Percentiles rank a stretch among this genome's conserved stretches.
Conservation (phyloP, 768 basidiomycete genomes). For the Suillus hirtellus region DNA sequence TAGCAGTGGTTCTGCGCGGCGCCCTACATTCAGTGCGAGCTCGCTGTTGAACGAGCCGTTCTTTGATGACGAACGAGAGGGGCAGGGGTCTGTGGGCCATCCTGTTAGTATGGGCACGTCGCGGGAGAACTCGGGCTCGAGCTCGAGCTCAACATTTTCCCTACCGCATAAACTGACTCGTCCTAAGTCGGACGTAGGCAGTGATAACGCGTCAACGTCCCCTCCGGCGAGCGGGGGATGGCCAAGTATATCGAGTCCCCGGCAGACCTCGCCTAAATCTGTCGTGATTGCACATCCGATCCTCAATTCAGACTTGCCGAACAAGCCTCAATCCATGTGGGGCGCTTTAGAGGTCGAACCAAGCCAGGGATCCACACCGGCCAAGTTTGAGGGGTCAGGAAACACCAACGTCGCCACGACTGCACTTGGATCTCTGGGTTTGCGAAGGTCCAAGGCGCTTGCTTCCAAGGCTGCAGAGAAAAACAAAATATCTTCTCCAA, state of each 20-base stretch:
- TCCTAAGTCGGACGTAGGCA: neutral
- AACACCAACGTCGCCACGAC: slow-evolving; percentile 19
- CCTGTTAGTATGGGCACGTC: slow-evolving; percentile 9
- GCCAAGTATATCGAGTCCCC: slow-evolving; percentile 8
- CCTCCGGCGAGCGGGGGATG: slow-evolving; percentile 10
- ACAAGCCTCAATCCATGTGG: slow-evolving; percentile 18
- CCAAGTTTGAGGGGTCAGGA: slow-evolving; percentile 20
- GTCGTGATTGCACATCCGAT: slow-evolving; percentile 20
- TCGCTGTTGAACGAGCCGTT: slow-evolving; percentile 11
- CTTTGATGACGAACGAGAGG: slow-evolving; percentile 21
- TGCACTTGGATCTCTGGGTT: slow-evolving; percentile 29
- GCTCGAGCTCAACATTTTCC: slow-evolving; percentile 14
- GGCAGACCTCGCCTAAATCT: slow-evolving; percentile 10
- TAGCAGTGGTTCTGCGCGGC: slow-evolving; percentile 1
- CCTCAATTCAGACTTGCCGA: slow-evolving; percentile 13
- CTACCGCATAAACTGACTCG: neutral
- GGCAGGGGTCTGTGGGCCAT: slow-evolving; percentile 14
- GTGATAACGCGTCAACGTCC: neutral
- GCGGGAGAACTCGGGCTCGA: slow-evolving; percentile 18
- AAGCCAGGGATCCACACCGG: slow-evolving; percentile 14
- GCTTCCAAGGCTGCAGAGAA: slow-evolving; percentile 27
- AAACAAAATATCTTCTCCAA: slow-evolving; percentile 14
- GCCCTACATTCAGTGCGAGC: slow-evolving; percentile 5
- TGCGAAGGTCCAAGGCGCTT: slow-evolving; percentile 30
- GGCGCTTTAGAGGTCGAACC: slow-evolving; percentile 17